Percentiles rank a stretch among this genome's conserved stretches.
phyloP scores from a whole-genome alignment of 2,329 filamentous ascomycete species.

The Epicoccum nigrum region DNA sequence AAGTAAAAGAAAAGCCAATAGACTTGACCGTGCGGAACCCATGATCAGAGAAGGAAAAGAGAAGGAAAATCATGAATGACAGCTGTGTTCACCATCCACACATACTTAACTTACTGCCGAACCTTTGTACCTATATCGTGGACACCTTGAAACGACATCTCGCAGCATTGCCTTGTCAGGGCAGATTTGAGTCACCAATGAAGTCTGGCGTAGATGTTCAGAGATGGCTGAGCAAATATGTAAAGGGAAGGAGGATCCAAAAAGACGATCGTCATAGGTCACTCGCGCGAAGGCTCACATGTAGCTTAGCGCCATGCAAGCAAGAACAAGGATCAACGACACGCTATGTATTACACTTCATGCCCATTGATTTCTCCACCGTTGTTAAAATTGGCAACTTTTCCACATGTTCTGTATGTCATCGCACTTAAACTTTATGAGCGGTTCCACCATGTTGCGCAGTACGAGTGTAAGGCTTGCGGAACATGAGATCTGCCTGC shows the following conservation, averaged over 20 bases:
- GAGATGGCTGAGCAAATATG: no score
- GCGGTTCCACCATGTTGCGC: not conserved
- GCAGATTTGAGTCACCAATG: not conserved
- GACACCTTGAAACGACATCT: not conserved
- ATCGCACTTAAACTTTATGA: no score
- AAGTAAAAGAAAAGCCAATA: not conserved
- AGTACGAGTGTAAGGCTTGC: not conserved
- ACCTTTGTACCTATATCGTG: not conserved
- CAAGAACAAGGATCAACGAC: not conserved
- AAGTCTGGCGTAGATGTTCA: not conserved
- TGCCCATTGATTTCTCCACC: not conserved
- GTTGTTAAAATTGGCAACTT: no score
- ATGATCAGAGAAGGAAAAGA: not conserved
- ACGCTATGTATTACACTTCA: not conserved
- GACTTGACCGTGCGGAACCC: not conserved
- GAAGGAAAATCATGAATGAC: not conserved
- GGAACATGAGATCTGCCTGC: conserved; percentile 34
- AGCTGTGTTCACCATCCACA: not conserved
- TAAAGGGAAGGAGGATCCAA: no score
- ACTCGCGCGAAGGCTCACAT: conserved; percentile 4
- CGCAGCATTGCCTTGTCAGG: conserved; percentile 5
- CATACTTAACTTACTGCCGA: not conserved
- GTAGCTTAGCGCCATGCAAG: not conserved
- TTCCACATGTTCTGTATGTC: no score
- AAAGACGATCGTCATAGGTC: not conserved